phyloP scores from a whole-genome alignment of 148 eudicot genomes.

The Oxyria digyna region DNA sequence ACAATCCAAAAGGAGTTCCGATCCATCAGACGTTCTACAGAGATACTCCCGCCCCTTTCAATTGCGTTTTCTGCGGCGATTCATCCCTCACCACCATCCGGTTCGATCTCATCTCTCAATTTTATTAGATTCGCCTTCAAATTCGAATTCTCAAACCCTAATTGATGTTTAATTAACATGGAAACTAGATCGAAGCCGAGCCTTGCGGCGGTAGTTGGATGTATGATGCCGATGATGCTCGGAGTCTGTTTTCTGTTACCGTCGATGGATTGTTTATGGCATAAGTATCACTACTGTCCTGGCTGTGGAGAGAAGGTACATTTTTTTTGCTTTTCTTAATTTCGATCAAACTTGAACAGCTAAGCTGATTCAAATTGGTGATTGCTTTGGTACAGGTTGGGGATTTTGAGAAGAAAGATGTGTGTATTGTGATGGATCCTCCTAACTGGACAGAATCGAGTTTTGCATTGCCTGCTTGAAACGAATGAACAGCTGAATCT shows the following conservation, averaged over 20 bases:
- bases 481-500: background rate
- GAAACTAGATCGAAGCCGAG: conserved; percentile 63
- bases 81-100: conserved; percentile 50
- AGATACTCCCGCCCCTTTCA: conserved; percentile 85
- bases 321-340: background rate
- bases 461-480: conserved; percentile 43
- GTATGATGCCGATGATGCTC: conserved; percentile 79
- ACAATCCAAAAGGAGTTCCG: conserved; percentile 75
- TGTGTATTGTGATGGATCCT: conserved; percentile 69
- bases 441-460: conserved; percentile 56
- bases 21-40: conserved; percentile 66
- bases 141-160: background rate
- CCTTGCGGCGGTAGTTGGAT: conserved; percentile 69
- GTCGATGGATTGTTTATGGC: conserved; percentile 94
- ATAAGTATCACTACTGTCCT: conserved; percentile 91
- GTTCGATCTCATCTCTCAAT: conserved; percentile 13
- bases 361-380: background rate
- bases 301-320: conserved; percentile 61
- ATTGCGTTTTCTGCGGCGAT: conserved; percentile 42
- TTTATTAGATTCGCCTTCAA: background rate
- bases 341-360: no score
- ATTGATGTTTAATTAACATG: background rate
- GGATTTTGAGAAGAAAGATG: conserved; percentile 65
- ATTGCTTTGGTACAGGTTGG: conserved; percentile 50
- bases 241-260: conserved; percentile 88